A percentile compares a stretch with the other conserved stretches of the same genome.
Evolutionary conservation across 2,329 filamentous ascomycete species (phyloP).

Genomic region (Sporothrix sp.): DNA sequence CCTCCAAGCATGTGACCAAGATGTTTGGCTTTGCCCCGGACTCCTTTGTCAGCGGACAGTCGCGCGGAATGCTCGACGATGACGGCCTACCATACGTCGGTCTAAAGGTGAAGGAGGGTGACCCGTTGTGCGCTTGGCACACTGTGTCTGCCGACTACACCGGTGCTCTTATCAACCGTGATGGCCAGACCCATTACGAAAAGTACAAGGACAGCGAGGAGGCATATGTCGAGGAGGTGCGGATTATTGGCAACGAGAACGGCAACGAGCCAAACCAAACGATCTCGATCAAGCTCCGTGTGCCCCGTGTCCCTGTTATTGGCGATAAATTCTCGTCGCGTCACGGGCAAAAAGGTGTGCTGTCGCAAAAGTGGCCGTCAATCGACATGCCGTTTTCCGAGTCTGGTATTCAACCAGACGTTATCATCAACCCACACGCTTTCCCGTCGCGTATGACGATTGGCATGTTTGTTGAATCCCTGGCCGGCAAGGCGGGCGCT

Average conservation of each 20-base stretch:
- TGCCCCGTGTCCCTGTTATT: constrained; percentile 83
- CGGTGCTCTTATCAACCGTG: constrained; percentile 72
- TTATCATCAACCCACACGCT: constrained; percentile 98
- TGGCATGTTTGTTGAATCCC: constrained; percentile 96
- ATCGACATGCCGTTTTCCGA: constrained; percentile 96
- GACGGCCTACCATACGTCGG: constrained; percentile 83
- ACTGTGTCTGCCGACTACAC: constrained; percentile 72
- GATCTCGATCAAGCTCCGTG: constrained; percentile 83
- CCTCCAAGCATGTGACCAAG: constrained; percentile 61
- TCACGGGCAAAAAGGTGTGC: constrained; percentile 96
- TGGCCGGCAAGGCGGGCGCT: constrained; percentile 89
- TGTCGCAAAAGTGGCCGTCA: constrained; percentile 89
- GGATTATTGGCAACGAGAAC: constrained; percentile 75
- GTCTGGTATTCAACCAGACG: constrained; percentile 88
- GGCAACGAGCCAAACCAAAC: constrained; percentile 77
- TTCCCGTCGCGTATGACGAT: constrained; percentile 99
- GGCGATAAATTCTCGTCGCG: constrained; percentile 99
- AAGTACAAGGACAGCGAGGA: constrained; percentile 90
- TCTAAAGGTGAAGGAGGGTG: constrained; percentile 65
- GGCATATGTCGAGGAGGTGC: constrained; percentile 86
- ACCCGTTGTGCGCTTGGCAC: constrained; percentile 82
- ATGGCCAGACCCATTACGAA: constrained; percentile 76
- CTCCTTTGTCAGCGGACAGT: constrained; percentile 58
- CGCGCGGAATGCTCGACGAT: constrained; percentile 65
- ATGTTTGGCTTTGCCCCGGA: constrained; percentile 86